Evolutionary conservation across 371 early-diverging fungal species (phyloP).

Genomic region (Mortierella sp.): DNA sequence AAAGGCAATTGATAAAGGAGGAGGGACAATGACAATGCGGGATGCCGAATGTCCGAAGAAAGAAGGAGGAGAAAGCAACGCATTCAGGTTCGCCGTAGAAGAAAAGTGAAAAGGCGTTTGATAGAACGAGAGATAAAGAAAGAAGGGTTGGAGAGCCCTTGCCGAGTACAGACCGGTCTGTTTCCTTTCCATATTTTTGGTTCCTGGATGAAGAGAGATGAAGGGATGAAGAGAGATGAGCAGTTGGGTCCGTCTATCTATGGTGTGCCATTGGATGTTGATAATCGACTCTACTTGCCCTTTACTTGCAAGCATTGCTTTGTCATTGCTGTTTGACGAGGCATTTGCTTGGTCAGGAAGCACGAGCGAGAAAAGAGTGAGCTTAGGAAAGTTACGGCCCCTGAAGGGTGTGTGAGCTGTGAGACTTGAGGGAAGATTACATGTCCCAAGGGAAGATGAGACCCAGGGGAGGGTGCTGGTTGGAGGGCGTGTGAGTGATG

Average conservation of each 20-base stretch:
- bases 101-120: neutral
- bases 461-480: neutral
- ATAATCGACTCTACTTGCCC: neutral
- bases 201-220: neutral
- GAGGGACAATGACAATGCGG: neutral
- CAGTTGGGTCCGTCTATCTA: neutral
- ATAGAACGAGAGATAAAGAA: neutral
- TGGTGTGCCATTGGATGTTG: neutral
- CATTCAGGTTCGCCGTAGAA: neutral
- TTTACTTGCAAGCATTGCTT: neutral
- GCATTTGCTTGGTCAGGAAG: neutral
- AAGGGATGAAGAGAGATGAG: neutral
- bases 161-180: neutral
- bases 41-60: neutral
- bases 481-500: neutral
- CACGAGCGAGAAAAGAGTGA: neutral
- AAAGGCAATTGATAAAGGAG: neutral
- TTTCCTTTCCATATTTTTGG: neutral
- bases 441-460: neutral
- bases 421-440: neutral
- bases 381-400: too few species aligned
- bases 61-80: neutral
- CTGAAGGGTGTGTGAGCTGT: neutral
- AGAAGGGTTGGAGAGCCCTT: neutral
- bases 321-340: neutral